Evolutionary conservation across 495 filamentous ascomycete genomes (phyloP).

Genomic region (Corynascus novoguineensis): DNA sequence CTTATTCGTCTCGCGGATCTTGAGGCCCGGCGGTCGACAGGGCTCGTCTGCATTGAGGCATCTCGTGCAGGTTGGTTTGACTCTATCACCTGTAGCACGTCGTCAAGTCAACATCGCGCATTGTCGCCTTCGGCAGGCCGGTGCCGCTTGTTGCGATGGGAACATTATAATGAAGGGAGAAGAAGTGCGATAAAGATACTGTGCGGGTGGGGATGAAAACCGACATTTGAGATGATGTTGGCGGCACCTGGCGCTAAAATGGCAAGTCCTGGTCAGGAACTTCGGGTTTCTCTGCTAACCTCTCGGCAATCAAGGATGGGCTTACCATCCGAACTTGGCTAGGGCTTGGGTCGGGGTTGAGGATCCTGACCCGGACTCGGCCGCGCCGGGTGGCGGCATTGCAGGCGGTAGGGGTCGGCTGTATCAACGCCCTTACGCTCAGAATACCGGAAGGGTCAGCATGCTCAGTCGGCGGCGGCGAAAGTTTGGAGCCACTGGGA

Average conservation of each 20-base stretch:
- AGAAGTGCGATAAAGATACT: background rate
- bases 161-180: background rate
- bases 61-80: slow-evolving; percentile 38
- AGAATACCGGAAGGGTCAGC: background rate
- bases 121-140: background rate
- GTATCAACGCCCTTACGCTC: background rate
- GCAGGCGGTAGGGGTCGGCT: background rate
- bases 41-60: slow-evolving; percentile 24
- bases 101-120: background rate
- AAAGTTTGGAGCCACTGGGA: too few relatives aligned
- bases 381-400: slow-evolving; percentile 8
- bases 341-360: slow-evolving; percentile 4
- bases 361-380: background rate
- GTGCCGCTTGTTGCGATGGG: too few relatives aligned
- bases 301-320: background rate
- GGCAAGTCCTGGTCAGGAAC: too few relatives aligned
- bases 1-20: slow-evolving; percentile 24
- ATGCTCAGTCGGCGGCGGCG: background rate
- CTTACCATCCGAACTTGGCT: slow-evolving; percentile 31
- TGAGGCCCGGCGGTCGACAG: slow-evolving; percentile 26
- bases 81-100: slow-evolving; percentile 38
- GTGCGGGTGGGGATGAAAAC: slow-evolving; percentile 3
- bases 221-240: slow-evolving; percentile 44
- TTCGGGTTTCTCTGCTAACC: too few relatives aligned
- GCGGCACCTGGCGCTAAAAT: slow-evolving; percentile 41